Conservation (phyloP, 495 filamentous ascomycete species). For the Aspergillus baeticus region DNA sequence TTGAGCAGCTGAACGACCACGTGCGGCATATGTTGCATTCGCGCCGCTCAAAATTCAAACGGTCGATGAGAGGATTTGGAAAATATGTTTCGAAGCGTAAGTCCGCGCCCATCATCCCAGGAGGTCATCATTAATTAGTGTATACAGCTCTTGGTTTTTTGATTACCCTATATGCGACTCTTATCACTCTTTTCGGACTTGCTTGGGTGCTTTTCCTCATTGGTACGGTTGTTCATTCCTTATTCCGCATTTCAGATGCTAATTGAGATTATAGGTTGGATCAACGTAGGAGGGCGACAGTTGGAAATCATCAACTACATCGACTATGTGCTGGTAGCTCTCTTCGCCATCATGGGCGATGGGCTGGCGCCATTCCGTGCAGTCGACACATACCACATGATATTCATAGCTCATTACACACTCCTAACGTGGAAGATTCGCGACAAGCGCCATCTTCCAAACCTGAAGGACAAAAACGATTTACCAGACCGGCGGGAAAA, state of each 20-base stretch:
- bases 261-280: slow-evolving; percentile 55
- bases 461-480: slow-evolving; percentile 70
- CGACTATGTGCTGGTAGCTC: slow-evolving; percentile 72
- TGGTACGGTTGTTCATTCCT: slow-evolving; percentile 33
- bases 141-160: slow-evolving; percentile 63
- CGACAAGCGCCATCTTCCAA: slow-evolving; percentile 56
- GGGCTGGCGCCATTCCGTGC: slow-evolving; percentile 73
- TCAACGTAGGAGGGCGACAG: slow-evolving; percentile 72
- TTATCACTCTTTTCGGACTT: slow-evolving; percentile 77
- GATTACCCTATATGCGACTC: slow-evolving; percentile 74
- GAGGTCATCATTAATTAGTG: slow-evolving; percentile 8
- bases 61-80: slow-evolving; percentile 69
- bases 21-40: slow-evolving; percentile 83
- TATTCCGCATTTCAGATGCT: not conserved
- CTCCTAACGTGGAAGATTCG: slow-evolving; percentile 71
- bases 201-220: slow-evolving; percentile 85
- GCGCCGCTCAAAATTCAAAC: slow-evolving; percentile 69
- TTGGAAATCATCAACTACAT: slow-evolving; percentile 71
- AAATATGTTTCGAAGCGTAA: slow-evolving; percentile 68
- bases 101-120: slow-evolving; percentile 14
- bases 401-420: slow-evolving; percentile 65
- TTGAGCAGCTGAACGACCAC: slow-evolving; percentile 72
- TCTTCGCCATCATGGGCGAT: slow-evolving; percentile 77
- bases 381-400: slow-evolving; percentile 81
- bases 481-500: slow-evolving; percentile 52